These are phyloP conservation scores for Euclidium syriacum DNA, from an alignment of 345 rosid genomes.

Conservation along the genomic window DNA sequence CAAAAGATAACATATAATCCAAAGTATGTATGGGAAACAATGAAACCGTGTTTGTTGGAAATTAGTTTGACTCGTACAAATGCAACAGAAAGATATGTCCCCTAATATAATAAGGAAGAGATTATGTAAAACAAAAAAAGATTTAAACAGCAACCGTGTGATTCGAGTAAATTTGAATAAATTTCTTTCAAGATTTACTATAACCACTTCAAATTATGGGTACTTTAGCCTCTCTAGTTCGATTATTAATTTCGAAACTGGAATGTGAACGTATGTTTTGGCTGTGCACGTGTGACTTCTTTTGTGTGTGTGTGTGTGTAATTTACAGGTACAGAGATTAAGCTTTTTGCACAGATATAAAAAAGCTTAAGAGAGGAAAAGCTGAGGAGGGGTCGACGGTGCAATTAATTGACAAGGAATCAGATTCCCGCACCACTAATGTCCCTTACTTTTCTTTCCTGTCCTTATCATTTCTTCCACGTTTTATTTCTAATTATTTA, in stretches of 20 bases:
- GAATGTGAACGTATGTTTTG: neutral
- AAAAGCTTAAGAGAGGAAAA: constrained; percentile 20
- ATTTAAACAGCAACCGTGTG: neutral
- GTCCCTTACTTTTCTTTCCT: constrained; percentile 23
- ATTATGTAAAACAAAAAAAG: neutral
- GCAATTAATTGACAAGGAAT: constrained; percentile 36
- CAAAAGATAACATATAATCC: too few species aligned
- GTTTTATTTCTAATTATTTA: constrained; percentile 7
- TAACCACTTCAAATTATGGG: too few species aligned
- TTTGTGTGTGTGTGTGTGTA: neutral
- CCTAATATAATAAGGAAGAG: neutral
- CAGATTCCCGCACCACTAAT: constrained; percentile 34
- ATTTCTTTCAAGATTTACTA: neutral
- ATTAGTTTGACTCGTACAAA: neutral
- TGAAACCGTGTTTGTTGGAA: neutral
- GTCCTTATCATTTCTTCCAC: constrained; percentile 32
- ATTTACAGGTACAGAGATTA: constrained; percentile 5
- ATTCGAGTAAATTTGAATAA: too few species aligned
- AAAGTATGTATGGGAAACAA: neutral
- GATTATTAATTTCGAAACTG: neutral
- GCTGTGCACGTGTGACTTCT: constrained; percentile 5
- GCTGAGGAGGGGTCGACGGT: constrained; percentile 22
- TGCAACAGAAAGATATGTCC: neutral
- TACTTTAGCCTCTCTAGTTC: too few species aligned
- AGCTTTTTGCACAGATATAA: constrained; percentile 20